A percentile compares a stretch with the other conserved stretches of the same genome.
These are phyloP conservation scores for Lentinula boryana DNA, from an alignment of 768 basidiomycete genomes.

Conservation along the genomic window DNA sequence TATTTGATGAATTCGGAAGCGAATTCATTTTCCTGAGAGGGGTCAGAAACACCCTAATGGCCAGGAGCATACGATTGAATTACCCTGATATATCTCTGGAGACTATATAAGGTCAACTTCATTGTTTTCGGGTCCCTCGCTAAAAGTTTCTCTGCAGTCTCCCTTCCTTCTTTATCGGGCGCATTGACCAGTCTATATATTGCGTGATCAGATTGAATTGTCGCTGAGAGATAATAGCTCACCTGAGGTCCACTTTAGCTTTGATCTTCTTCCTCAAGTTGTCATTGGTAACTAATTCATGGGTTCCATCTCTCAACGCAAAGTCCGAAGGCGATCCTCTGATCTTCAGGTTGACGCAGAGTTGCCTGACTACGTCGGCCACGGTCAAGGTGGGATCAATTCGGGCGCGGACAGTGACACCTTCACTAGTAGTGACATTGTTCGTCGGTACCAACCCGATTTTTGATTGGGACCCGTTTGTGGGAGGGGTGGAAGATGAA, in stretches of 20 bases:
- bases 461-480: conserved; percentile 30
- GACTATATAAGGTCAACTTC: conserved; percentile 65
- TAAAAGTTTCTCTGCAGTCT: conserved; percentile 65
- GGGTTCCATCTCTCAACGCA: conserved; percentile 76
- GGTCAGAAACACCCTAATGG: conserved; percentile 1
- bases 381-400: conserved; percentile 83
- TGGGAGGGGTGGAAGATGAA: conserved; percentile 25
- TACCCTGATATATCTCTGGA: conserved; percentile 78
- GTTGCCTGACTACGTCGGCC: conserved; percentile 78
- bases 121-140: conserved; percentile 54
- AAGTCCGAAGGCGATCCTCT: conserved; percentile 67
- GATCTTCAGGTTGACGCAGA: conserved; percentile 77
- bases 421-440: conserved; percentile 73
- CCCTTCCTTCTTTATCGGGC: conserved; percentile 72
- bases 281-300: conserved; percentile 82
- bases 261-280: conserved; percentile 81
- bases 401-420: conserved; percentile 70
- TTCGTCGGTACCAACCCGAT: conserved; percentile 72
- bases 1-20: conserved; percentile 70
- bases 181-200: conserved; percentile 68
- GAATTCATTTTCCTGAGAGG: conserved; percentile 73
- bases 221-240: conserved; percentile 16
- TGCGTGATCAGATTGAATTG: not conserved
- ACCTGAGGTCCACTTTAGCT: conserved; percentile 76
- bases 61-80: conserved; percentile 13